Conservation (phyloP, 202 grass and related monocot genomes). For the Panicum hallii region DNA sequence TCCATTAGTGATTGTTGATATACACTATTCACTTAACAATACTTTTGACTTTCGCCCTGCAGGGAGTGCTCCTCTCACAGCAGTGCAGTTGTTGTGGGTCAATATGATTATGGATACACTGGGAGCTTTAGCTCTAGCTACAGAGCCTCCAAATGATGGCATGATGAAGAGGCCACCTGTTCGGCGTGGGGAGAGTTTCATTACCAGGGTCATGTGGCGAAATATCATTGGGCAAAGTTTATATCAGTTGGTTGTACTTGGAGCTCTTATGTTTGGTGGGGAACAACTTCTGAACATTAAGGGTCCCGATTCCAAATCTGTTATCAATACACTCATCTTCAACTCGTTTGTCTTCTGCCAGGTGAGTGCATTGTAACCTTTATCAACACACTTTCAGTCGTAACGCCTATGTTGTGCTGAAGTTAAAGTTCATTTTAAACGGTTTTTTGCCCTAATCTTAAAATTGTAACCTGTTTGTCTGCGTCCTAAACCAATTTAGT, state of each 20-base stretch:
- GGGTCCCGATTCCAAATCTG: constrained; percentile 58
- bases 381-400: neutral
- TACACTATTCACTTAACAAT: neutral
- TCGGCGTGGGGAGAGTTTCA: constrained; percentile 70
- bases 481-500: neutral
- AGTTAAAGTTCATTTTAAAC: neutral
- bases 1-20: constrained; percentile 8
- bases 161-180: constrained; percentile 88
- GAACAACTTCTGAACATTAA: constrained; percentile 66
- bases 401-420: constrained; percentile 1
- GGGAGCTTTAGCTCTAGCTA: constrained; percentile 90
- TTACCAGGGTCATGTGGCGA: constrained; percentile 87
- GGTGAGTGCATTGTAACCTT: constrained; percentile 47
- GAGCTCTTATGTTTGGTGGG: constrained; percentile 69
- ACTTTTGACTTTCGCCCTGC: constrained; percentile 34
- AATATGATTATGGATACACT: constrained; percentile 99
- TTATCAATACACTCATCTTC: constrained; percentile 87
- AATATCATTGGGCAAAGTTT: constrained; percentile 90
- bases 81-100: constrained; percentile 95
- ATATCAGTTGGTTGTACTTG: constrained; percentile 78
- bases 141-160: constrained; percentile 90
- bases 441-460: neutral
- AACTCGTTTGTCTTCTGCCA: constrained; percentile 94
- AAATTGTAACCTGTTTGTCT: neutral
- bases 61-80: constrained; percentile 87